Percentiles rank a stretch among this genome's conserved stretches.
These are phyloP conservation scores for Penicillium turbatum DNA, from an alignment of 495 filamentous ascomycete genomes.

Conservation along the genomic window DNA sequence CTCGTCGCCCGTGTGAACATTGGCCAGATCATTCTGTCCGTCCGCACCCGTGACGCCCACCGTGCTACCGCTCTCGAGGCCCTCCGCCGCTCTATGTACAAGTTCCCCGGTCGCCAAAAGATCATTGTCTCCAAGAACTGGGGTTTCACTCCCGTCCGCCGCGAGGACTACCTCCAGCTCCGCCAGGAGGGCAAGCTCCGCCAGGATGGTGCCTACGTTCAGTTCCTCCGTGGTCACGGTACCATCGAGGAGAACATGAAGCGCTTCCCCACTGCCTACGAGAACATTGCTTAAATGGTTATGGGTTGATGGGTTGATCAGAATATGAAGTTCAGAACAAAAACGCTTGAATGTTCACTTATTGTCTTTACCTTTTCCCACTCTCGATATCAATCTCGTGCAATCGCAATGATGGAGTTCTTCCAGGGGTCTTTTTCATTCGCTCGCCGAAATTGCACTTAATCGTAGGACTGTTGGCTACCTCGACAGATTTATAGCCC, in stretches of 20 bases:
- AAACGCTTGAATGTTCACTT: constrained; percentile 28
- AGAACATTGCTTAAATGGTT: constrained; percentile 45
- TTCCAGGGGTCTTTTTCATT: constrained; percentile 22
- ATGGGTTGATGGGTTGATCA: constrained; percentile 19
- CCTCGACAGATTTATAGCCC: neutral
- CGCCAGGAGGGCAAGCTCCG: constrained; percentile 84
- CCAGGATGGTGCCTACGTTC: constrained; percentile 97
- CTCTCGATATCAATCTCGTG: constrained; percentile 25
- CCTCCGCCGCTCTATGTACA: constrained; percentile 96
- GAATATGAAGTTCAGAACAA: constrained; percentile 31
- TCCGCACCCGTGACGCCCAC: constrained; percentile 90
- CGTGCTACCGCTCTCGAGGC: constrained; percentile 92
- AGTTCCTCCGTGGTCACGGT: constrained; percentile 93
- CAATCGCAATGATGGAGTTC: constrained; percentile 29
- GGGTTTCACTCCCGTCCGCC: constrained; percentile 96
- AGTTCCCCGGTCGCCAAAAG: constrained; percentile 99
- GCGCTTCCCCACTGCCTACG: constrained; percentile 90
- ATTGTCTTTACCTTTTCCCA: constrained; percentile 16
- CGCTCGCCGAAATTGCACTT: neutral
- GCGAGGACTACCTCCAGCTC: constrained; percentile 92
- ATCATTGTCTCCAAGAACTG: constrained; percentile 99
- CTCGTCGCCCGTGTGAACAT: constrained; percentile 97
- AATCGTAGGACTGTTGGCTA: neutral
- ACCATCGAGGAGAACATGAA: constrained; percentile 79
- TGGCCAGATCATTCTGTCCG: constrained; percentile 92